Evolutionary conservation across 306 rosid species (phyloP).

Genomic region (Prosopis cineraria): DNA sequence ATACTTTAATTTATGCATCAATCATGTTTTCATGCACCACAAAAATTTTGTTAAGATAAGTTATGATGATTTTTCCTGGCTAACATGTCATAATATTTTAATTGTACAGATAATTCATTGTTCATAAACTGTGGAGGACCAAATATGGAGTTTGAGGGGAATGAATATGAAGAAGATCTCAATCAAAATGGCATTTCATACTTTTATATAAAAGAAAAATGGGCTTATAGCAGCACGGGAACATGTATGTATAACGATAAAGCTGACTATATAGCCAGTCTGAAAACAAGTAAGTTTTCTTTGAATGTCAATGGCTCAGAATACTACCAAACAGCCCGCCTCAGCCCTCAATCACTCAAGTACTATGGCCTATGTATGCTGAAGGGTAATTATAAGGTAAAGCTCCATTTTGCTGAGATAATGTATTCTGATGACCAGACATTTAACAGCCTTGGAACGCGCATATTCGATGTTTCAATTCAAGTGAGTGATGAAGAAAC

Average conservation of each 20-base stretch:
- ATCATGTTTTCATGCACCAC: background rate
- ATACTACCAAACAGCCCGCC: constrained; percentile 55
- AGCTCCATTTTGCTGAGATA: constrained; percentile 78
- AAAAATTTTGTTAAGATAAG: constrained; percentile 1
- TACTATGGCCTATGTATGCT: constrained; percentile 72
- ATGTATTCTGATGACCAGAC: constrained; percentile 46
- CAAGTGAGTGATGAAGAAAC: constrained; percentile 59
- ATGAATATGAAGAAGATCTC: constrained; percentile 50
- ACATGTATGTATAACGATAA: background rate
- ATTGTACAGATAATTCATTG: constrained; percentile 53
- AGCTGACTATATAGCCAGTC: constrained; percentile 11
- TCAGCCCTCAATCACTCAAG: constrained; percentile 63
- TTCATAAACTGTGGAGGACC: constrained; percentile 74
- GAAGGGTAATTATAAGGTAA: constrained; percentile 67
- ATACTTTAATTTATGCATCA: constrained; percentile 16
- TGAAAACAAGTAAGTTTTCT: constrained; percentile 29
- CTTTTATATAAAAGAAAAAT: constrained; percentile 37
- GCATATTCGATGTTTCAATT: constrained; percentile 71
- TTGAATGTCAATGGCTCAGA: constrained; percentile 38
- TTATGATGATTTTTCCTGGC: background rate
- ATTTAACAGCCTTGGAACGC: constrained; percentile 54
- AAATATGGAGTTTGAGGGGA: constrained; percentile 10
- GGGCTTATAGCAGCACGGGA: constrained; percentile 80
- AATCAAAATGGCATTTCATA: constrained; percentile 33
- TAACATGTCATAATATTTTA: background rate